Conservation (phyloP, 2,329 filamentous ascomycete species). For the Xylaria sp. region DNA sequence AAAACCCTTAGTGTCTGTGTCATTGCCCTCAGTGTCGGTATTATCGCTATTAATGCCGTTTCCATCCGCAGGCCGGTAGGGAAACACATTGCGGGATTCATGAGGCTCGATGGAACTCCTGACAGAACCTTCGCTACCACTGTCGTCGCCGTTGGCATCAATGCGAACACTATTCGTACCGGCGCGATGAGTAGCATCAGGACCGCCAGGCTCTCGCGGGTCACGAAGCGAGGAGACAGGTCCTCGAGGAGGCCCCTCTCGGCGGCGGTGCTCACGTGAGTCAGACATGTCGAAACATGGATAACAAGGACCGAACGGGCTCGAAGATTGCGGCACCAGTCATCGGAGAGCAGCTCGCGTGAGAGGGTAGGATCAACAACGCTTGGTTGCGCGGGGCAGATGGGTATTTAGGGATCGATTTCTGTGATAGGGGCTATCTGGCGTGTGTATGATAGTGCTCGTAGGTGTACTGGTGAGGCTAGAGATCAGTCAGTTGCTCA, state of each 20-base stretch:
- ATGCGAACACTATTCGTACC: neutral
- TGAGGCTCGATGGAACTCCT: too few relatives aligned
- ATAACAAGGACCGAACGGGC: constrained; percentile 28
- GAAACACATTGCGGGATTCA: neutral
- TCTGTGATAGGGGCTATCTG: constrained; percentile 9
- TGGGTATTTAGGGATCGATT: neutral
- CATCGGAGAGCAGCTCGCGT: constrained; percentile 24
- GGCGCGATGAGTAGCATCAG: neutral
- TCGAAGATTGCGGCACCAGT: constrained; percentile 17
- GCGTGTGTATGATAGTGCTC: constrained; percentile 9
- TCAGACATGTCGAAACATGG: constrained; percentile 37
- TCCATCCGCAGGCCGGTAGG: neutral
- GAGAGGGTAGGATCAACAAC: neutral
- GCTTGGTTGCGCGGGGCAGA: constrained; percentile 8
- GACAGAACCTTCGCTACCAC: too few relatives aligned
- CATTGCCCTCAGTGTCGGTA: constrained; percentile 2
- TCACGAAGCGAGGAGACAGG: neutral
- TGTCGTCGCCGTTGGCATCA: neutral
- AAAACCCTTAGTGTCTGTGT: constrained; percentile 28
- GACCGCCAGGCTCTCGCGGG: neutral
- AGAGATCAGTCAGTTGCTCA: constrained; percentile 10
- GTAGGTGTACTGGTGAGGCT: neutral
- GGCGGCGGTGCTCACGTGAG: constrained; percentile 16
- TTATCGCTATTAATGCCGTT: neutral
- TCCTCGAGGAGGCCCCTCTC: neutral